phyloP scores from a whole-genome alignment of 768 basidiomycete species.

The Tylopilus intermedius region DNA sequence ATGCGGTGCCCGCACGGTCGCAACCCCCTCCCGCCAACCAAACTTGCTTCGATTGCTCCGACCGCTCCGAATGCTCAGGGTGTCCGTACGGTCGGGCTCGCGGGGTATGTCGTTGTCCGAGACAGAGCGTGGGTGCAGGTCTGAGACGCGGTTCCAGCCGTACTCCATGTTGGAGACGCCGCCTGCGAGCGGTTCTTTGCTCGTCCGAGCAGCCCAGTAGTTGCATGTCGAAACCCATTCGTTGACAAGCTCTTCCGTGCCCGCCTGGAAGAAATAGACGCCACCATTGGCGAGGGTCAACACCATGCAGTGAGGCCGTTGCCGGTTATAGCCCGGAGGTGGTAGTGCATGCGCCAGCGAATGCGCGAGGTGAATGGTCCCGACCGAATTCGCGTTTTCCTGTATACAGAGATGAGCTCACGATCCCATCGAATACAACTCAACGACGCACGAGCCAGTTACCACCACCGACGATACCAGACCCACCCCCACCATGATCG shows the following conservation, averaged over 20 bases:
- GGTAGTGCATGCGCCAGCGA: conserved; percentile 84
- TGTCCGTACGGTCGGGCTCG: conserved; percentile 51
- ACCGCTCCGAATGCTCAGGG: conserved; percentile 68
- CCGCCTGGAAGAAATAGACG: conserved; percentile 98
- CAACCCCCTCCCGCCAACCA: conserved; percentile 62
- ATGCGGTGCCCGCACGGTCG: conserved; percentile 58
- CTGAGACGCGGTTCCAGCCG: conserved; percentile 84
- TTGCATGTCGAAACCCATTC: conserved; percentile 99
- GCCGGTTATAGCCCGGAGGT: conserved; percentile 84
- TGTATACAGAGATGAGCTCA: conserved; percentile 29
- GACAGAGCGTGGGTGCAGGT: conserved; percentile 48
- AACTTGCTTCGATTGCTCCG: conserved; percentile 72
- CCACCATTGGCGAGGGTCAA: conserved; percentile 83
- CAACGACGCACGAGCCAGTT: conserved; percentile 87
- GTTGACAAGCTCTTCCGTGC: conserved; percentile 96
- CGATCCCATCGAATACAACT: neutral
- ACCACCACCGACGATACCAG: conserved; percentile 82
- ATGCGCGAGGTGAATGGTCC: conserved; percentile 81
- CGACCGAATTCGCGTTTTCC: conserved; percentile 84
- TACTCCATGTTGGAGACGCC: conserved; percentile 99
- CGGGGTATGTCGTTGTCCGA: conserved; percentile 56
- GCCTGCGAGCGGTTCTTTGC: conserved; percentile 91
- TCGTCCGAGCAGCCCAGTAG: conserved; percentile 96
- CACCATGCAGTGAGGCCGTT: conserved; percentile 93
- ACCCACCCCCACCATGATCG: conserved; percentile 55